Conservation (phyloP, 139 green algal genomes). For the Medakamo hakoo region DNA sequence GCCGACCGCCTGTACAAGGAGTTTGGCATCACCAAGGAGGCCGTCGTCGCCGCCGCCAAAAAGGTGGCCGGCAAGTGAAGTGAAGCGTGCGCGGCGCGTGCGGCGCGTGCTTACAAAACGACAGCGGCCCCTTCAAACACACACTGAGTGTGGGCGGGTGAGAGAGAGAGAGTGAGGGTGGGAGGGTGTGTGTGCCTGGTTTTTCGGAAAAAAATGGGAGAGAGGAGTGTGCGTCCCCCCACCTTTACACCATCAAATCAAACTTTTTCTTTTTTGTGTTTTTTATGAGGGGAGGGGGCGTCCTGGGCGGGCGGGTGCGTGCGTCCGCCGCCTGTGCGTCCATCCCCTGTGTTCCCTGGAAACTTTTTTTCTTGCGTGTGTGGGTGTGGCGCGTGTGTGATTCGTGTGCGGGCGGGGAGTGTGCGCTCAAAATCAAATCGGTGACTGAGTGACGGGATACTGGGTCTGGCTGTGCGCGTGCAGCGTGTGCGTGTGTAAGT, state of each 20-base stretch:
- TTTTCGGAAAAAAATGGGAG: too few relatives aligned
- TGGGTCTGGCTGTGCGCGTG: too few relatives aligned
- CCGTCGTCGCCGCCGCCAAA: conserved; percentile 64
- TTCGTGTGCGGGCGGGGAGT: too few relatives aligned
- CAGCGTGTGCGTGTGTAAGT: too few relatives aligned
- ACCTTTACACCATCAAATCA: neutral
- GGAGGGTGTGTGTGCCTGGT: neutral
- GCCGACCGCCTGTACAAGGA: conserved; percentile 82
- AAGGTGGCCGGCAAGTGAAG: conserved; percentile 2
- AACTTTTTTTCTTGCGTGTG: neutral
- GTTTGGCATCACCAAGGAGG: conserved; percentile 73
- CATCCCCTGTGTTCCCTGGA: neutral
- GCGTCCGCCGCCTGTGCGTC: neutral
- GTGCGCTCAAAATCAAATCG: too few relatives aligned
- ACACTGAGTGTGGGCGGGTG: neutral
- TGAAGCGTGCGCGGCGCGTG: too few relatives aligned
- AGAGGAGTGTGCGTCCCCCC: neutral
- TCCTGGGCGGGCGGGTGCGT: neutral
- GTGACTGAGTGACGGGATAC: too few relatives aligned
- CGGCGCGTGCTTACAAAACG: too few relatives aligned
- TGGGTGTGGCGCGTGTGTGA: too few relatives aligned
- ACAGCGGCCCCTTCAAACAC: too few relatives aligned
- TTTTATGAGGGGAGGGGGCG: too few relatives aligned
- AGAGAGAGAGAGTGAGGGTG: neutral
- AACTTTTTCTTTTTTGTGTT: neutral